A percentile compares a stretch with the other conserved stretches of the same genome.
phyloP scores from a whole-genome alignment of 2,329 filamentous ascomycete genomes.

The Colletotrichum euphorbiae region DNA sequence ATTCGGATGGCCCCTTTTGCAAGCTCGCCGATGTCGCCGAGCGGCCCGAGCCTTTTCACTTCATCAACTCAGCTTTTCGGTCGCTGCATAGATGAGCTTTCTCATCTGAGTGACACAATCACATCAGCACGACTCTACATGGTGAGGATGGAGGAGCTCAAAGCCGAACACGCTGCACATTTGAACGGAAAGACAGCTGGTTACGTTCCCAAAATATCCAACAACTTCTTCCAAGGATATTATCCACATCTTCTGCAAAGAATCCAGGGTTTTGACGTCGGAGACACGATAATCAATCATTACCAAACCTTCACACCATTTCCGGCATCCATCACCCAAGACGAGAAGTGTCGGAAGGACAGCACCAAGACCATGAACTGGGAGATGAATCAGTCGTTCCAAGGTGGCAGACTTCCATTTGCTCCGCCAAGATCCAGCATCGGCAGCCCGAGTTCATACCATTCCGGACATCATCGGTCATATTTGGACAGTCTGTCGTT shows the following conservation, averaged over 20 bases:
- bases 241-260: slow-evolving; percentile 7
- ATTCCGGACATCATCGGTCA: slow-evolving; percentile 19
- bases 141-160: slow-evolving; percentile 15
- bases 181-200: slow-evolving; percentile 6
- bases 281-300: background rate
- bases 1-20: slow-evolving; percentile 16
- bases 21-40: slow-evolving; percentile 23
- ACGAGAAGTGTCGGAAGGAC: background rate
- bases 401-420: background rate
- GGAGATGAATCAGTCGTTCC: background rate
- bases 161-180: slow-evolving; percentile 9
- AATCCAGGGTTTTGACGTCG: slow-evolving; percentile 8
- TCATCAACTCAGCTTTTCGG: slow-evolving; percentile 18
- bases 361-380: background rate
- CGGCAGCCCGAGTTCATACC: background rate
- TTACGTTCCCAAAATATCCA: slow-evolving; percentile 3
- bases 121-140: slow-evolving; percentile 9
- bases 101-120: slow-evolving; percentile 7
- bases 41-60: slow-evolving; percentile 16
- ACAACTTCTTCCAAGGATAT: slow-evolving; percentile 28
- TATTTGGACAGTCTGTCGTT: slow-evolving; percentile 29
- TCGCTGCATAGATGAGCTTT: slow-evolving; percentile 12
- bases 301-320: background rate
- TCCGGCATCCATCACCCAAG: background rate
- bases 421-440: slow-evolving; percentile 4